Base-by-base conservation (phyloP, 352 stramenopile species). In the Phytophthora pluvialis region DNA sequence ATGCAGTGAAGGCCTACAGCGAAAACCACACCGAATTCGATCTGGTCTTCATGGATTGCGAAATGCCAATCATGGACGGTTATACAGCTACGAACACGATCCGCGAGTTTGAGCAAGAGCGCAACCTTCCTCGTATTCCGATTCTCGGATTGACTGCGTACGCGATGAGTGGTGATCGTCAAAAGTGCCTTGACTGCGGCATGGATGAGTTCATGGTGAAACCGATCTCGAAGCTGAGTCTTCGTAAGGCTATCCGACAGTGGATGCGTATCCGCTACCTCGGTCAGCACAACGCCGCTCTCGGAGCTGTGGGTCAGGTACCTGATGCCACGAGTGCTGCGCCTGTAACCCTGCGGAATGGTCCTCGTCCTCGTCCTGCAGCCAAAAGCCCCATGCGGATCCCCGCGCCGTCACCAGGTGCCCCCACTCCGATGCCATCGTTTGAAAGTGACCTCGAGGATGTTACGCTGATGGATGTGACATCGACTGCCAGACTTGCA, bases 131-230 rank as follows among this genome's bases (percentile, higher is more conserved):
- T 2, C 80, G 75, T 4, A 86, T 89, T 16, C 80, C 80, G 15
- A 82, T 89, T 60, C 67, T 89, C 4, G 80, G 78, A 1, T 46
- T 89, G 13, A 89, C 80, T 15, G 80, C 80, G 39, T 88, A 88
- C 18, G 80, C 80, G 3, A 89, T 89, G 80, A 86, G 73, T 48
- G 80, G 78, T 15, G 80, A 89, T 43, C 68, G 80, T 28, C 71
- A 89, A 48, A 89, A 89, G 53, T 89, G 80, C 40, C 44, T 89
- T 5, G 71, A 83, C 46, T 78, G 72, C 29, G 80, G 80, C 1
- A 89, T 89, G 80, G 79, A 89, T 54, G 80, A 89, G 49, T 89
- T 89, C 47, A 86, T 89, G 67, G 80, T 88, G n/a, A 89, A 89
- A 32, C 81, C 81, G 1, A 90, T 90, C 40, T 83, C 80, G 10